These are phyloP conservation scores for Nectriaceae sp. DNA, from an alignment of 2,329 filamentous ascomycete species.

Conservation along the genomic window DNA sequence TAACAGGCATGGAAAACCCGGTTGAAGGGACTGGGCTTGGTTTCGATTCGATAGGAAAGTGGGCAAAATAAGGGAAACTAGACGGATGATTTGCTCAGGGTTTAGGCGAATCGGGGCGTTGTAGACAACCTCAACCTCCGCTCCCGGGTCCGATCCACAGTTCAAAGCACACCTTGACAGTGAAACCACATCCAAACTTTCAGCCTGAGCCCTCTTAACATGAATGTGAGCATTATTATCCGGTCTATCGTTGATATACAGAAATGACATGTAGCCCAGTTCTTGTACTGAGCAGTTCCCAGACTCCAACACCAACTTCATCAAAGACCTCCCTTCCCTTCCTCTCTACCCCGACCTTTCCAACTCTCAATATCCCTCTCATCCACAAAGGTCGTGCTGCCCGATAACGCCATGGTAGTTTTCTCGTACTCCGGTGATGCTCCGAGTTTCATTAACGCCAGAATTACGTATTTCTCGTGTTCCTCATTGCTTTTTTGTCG, in stretches of 20 bases:
- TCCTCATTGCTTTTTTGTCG: neutral
- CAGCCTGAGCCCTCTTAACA: too few species aligned
- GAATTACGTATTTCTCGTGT: neutral
- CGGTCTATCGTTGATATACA: conserved; percentile 1
- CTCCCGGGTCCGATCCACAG: too few species aligned
- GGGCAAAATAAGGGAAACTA: too few species aligned
- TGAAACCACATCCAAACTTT: too few species aligned
- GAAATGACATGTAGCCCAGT: neutral
- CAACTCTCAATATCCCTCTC: neutral
- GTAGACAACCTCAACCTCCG: too few species aligned
- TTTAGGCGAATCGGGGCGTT: too few species aligned
- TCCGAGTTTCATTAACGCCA: conserved; percentile 1
- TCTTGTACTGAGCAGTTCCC: neutral
- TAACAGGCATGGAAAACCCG: too few species aligned
- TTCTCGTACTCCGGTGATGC: conserved; percentile 1
- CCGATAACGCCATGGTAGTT: conserved; percentile 1
- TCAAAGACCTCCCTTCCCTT: too few species aligned
- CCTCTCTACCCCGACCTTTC: neutral
- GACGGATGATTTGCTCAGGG: too few species aligned
- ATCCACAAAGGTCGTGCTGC: neutral
- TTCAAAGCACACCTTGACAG: too few species aligned
- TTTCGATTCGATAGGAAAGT: too few species aligned
- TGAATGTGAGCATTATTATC: neutral
- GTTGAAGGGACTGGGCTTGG: too few species aligned
- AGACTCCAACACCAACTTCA: neutral